These are phyloP conservation scores for Aspergillus transmontanensis DNA, from an alignment of 2,329 filamentous ascomycete genomes.

Conservation along the genomic window DNA sequence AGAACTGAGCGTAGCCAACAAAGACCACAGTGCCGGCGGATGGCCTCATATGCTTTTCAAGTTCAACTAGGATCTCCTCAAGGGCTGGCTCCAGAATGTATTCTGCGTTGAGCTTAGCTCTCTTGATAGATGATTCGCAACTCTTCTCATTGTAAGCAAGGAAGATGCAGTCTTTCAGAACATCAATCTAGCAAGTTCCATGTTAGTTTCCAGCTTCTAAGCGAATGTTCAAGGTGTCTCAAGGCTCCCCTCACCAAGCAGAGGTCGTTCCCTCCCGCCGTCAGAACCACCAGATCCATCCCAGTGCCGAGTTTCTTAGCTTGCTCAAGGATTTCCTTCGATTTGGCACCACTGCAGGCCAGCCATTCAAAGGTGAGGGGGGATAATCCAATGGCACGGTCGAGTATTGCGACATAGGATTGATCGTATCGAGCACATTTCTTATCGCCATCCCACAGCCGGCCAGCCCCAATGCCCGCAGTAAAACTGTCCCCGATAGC, in stretches of 20 bases:
- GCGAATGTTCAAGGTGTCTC: background rate
- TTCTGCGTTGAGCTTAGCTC: conserved; percentile 5
- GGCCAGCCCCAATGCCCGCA: conserved; percentile 39
- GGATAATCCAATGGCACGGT: background rate
- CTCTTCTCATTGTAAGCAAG: conserved; percentile 15
- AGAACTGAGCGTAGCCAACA: conserved; percentile 11
- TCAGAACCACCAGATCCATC: conserved; percentile 40
- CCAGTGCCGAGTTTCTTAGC: conserved; percentile 28
- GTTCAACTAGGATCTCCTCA: background rate
- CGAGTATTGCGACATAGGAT: conserved; percentile 9
- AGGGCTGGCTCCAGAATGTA: conserved; percentile 4
- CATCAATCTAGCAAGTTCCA: conserved; percentile 2
- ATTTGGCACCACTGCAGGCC: conserved; percentile 12
- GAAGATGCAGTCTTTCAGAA: conserved; percentile 27
- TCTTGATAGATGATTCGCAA: conserved; percentile 13
- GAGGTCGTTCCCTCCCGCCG: conserved; percentile 43
- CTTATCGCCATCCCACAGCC: conserved; percentile 25
- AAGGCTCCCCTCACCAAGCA: conserved; percentile 29
- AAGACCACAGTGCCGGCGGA: conserved; percentile 3
- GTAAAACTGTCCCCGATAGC: conserved; percentile 44
- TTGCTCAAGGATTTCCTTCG: conserved; percentile 10
- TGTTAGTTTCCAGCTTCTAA: background rate
- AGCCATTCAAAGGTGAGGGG: conserved; percentile 5
- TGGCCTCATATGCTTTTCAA: conserved; percentile 2
- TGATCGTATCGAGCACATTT: conserved; percentile 21